Evolutionary conservation across 495 filamentous ascomycete genomes (phyloP).

Genomic region (Cetradonia linearis): DNA sequence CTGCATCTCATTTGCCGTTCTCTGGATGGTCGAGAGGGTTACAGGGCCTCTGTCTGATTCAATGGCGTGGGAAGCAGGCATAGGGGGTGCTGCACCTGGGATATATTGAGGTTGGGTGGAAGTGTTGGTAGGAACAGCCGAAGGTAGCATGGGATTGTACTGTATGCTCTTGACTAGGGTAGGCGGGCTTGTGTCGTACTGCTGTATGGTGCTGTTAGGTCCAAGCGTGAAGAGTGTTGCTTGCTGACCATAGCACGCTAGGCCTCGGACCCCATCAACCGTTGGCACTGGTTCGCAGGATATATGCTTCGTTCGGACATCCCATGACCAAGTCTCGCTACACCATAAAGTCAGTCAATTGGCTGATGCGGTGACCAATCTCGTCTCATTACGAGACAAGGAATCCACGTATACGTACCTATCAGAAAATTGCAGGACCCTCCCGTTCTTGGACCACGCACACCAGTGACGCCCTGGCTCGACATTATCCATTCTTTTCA

Average conservation of each 20-base stretch:
- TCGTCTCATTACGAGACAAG: neutral
- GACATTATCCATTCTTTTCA: conserved; percentile 70
- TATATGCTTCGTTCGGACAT: conserved; percentile 92
- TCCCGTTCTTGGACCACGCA: conserved; percentile 95
- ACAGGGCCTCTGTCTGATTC: conserved; percentile 20
- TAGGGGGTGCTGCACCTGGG: conserved; percentile 24
- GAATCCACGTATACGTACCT: conserved; percentile 63
- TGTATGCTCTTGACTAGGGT: conserved; percentile 73
- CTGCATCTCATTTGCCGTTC: conserved; percentile 37
- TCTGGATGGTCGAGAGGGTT: conserved; percentile 28
- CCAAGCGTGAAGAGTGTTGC: conserved; percentile 90
- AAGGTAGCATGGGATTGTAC: conserved; percentile 65
- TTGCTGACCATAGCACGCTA: conserved; percentile 80
- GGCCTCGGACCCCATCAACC: conserved; percentile 64
- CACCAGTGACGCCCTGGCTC: conserved; percentile 83
- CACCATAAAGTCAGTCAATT: conserved; percentile 20
- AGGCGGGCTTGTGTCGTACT: conserved; percentile 83
- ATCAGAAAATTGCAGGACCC: conserved; percentile 86
- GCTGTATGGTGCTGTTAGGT: conserved; percentile 78
- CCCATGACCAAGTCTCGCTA: conserved; percentile 89
- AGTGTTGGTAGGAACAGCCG: conserved; percentile 38
- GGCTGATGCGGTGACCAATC: neutral
- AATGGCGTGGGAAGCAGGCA: conserved; percentile 15
- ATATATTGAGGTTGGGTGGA: conserved; percentile 15
- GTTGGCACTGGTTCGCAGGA: conserved; percentile 81